A percentile compares a stretch with the other conserved stretches of the same genome.
Conservation (phyloP, 169 alveolate genomes). For the Cryptosporidium baileyi region DNA sequence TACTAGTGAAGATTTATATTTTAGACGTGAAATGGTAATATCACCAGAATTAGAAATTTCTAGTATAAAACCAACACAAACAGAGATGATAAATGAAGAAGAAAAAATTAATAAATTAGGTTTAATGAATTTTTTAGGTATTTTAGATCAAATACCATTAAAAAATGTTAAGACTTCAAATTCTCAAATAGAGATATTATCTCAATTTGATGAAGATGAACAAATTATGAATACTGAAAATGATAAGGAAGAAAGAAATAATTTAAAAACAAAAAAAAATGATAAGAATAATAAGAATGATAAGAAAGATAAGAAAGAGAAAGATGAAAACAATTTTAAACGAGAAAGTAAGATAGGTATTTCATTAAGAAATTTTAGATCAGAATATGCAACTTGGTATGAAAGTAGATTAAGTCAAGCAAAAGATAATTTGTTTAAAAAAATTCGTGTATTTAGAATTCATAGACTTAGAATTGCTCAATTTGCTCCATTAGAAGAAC, state of each 20-base stretch:
- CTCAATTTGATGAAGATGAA: too few species aligned
- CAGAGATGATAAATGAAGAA: not conserved
- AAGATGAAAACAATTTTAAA: not conserved
- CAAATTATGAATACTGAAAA: not conserved
- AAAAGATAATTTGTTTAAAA: slow-evolving; percentile 15
- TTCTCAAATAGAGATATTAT: not conserved
- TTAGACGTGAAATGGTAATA: slow-evolving; percentile 51
- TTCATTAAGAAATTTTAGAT: slow-evolving; percentile 43
- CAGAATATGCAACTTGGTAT: slow-evolving; percentile 41
- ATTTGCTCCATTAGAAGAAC: slow-evolving; percentile 57
- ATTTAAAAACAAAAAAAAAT: not conserved
- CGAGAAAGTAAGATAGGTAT: not conserved
- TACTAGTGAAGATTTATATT: slow-evolving; percentile 54
- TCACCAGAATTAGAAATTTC: slow-evolving; percentile 38
- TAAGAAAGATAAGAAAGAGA: not conserved
- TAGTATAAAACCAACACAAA: not conserved
- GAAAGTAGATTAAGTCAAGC: slow-evolving; percentile 29
- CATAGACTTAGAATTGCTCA: slow-evolving; percentile 61
- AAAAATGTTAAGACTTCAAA: not conserved
- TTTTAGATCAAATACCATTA: slow-evolving; percentile 37
- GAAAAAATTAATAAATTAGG: slow-evolving; percentile 2
- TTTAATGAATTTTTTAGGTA: slow-evolving; percentile 41
- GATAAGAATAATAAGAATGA: not conserved
- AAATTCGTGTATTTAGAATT: slow-evolving; percentile 32
- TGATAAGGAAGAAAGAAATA: not conserved